Evolutionary conservation across 2,329 filamentous ascomycete species (phyloP).

Genomic region (Phaeoacremonium minimum): DNA sequence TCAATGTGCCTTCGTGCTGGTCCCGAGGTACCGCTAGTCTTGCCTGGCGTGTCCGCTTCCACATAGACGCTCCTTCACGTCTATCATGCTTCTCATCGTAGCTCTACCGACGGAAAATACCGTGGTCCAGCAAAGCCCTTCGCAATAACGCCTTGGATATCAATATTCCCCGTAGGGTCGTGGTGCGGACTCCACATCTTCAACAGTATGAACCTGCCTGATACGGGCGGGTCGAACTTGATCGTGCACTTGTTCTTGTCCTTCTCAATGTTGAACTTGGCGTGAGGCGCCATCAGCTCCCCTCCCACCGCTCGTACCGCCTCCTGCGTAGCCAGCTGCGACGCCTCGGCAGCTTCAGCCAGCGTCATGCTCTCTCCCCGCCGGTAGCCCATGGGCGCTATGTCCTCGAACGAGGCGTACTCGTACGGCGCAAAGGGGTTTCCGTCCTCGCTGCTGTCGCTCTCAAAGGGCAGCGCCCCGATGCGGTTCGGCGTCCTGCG

Average conservation of each 20-base stretch:
- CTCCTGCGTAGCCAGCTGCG: slow-evolving; percentile 51
- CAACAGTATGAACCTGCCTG: slow-evolving; percentile 77
- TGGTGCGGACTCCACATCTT: slow-evolving; percentile 84
- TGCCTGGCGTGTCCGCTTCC: too few relatives aligned
- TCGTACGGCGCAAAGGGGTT: slow-evolving; percentile 21
- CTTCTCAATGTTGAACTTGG: slow-evolving; percentile 78
- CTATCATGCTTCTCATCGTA: slow-evolving; percentile 49
- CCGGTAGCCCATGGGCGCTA: slow-evolving; percentile 18
- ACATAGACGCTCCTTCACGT: too few relatives aligned
- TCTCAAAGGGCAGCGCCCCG: slow-evolving; percentile 51
- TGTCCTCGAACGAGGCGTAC: slow-evolving; percentile 18
- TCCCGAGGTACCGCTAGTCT: too few relatives aligned
- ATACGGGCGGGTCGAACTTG: slow-evolving; percentile 77
- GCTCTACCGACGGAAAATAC: slow-evolving; percentile 69
- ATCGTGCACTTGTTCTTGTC: slow-evolving; percentile 83
- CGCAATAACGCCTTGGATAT: slow-evolving; percentile 81
- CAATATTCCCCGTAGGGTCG: slow-evolving; percentile 67
- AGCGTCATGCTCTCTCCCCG: slow-evolving; percentile 22
- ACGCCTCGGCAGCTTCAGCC: slow-evolving; percentile 38
- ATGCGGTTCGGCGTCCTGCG: slow-evolving; percentile 47
- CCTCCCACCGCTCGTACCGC: slow-evolving; percentile 52
- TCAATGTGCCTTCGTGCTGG: too few relatives aligned
- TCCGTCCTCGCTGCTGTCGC: slow-evolving; percentile 34
- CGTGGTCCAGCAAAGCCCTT: slow-evolving; percentile 82
- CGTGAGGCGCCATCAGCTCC: slow-evolving; percentile 66